Percentiles rank a stretch among this genome's conserved stretches.
Conservation (phyloP, 805 yeast genomes). For the Kodamaea neixiangensis region DNA sequence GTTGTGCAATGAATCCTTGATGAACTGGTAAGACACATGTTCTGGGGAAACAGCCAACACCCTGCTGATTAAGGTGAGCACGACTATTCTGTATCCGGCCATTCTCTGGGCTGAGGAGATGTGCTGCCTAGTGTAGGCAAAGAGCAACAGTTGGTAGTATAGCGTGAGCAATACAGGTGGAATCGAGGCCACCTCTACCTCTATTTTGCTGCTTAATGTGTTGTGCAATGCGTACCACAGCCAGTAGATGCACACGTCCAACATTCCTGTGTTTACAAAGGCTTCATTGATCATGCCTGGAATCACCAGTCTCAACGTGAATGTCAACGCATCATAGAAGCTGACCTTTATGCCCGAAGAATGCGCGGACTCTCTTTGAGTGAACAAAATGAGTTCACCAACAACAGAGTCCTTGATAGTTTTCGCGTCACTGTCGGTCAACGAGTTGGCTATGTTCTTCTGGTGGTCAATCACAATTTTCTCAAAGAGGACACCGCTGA, state of each 20-base stretch:
- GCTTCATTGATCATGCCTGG: slow-evolving; percentile 36
- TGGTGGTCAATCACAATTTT: slow-evolving; percentile 45
- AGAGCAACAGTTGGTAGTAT: slow-evolving; percentile 35
- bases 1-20: slow-evolving; percentile 60
- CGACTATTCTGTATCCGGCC: slow-evolving; percentile 25
- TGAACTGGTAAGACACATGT: slow-evolving; percentile 55
- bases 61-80: slow-evolving; percentile 64
- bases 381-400: slow-evolving; percentile 24
- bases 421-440: slow-evolving; percentile 28
- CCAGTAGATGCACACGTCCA: slow-evolving; percentile 38
- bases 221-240: slow-evolving; percentile 36
- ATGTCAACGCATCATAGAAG: slow-evolving; percentile 20
- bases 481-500: slow-evolving; percentile 42
- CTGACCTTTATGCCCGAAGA: slow-evolving; percentile 11
- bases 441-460: slow-evolving; percentile 25
- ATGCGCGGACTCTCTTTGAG: slow-evolving; percentile 14
- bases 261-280: slow-evolving; percentile 20
- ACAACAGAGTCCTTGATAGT: slow-evolving; percentile 30
- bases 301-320: slow-evolving; percentile 29
- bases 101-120: not conserved
- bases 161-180: slow-evolving; percentile 31
- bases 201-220: slow-evolving; percentile 17
- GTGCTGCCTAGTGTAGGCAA: slow-evolving; percentile 12
- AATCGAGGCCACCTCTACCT: slow-evolving; percentile 31
- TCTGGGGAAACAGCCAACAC: slow-evolving; percentile 62